Base-by-base conservation (phyloP, 2,329 filamentous ascomycete genomes). In the Cladosporium sp. region DNA sequence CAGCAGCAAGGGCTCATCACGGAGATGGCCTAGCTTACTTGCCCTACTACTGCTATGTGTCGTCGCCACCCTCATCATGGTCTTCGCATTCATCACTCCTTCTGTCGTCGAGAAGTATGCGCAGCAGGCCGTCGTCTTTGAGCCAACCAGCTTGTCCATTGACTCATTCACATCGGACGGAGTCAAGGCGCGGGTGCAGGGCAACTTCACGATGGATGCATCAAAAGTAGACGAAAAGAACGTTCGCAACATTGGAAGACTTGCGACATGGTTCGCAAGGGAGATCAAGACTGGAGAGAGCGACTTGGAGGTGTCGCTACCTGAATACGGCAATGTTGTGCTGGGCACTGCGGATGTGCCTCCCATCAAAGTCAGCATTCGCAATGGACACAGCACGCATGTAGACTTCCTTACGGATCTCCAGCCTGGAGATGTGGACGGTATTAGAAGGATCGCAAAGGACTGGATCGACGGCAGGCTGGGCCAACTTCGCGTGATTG, bases 391-490 rank as follows among this genome's bases (percentile, higher is more conserved):
- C 71, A 87, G 83, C 18, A 98, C 91, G 2, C 81, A 86, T 65
- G 81, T 98, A 65, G 91, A 97, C 72, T 89, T 98, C 71, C 79
- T 95, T 63, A 86, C 90, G 49, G 88, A 95, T 67, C 79, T 98
- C 46, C 81, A 85, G 43, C 90, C 92, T 28, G 93, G 93, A 32
- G 87, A 93, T 72, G 81, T 91, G 16, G 88, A 93, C 63, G 89
- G 89, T 6, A 88, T 97, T 70, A 89, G 91, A 66, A 85, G 85
- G 66, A 85, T 98, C 68, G 92, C 91, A 56, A 92, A 95, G 76
- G 91, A 97, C 76, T 98, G 92, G 89, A 80, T 99, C 67, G 88
- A 91, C 63, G 93, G 93, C 46, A 89, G 87, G 63, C 81, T 98
- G 65, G 85, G 88, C 13, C 83, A 85, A 65, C 79, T 99, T 65